These are phyloP conservation scores for Kodamaea lidongshanica DNA, from an alignment of 805 yeast species.

Conservation along the genomic window DNA sequence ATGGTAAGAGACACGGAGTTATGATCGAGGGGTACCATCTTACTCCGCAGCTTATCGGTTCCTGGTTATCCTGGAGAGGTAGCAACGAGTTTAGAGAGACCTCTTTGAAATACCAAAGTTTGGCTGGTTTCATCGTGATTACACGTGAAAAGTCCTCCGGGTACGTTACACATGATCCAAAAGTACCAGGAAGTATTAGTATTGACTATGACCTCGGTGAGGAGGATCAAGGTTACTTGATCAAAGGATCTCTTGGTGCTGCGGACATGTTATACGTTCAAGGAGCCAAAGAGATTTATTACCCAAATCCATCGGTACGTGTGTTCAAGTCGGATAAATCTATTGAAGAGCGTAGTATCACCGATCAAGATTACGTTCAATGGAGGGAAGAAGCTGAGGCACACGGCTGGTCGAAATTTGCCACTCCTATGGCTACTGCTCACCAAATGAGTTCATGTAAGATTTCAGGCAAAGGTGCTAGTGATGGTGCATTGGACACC, in stretches of 20 bases:
- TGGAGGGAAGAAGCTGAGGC: slow-evolving; percentile 27
- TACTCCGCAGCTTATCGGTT: slow-evolving; percentile 32
- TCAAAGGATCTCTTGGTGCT: slow-evolving; percentile 29
- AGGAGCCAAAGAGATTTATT: slow-evolving; percentile 41
- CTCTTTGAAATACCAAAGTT: slow-evolving; percentile 29
- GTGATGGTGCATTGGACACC: slow-evolving; percentile 20
- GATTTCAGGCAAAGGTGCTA: slow-evolving; percentile 22
- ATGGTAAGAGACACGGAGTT: slow-evolving; percentile 48
- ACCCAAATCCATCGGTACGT: slow-evolving; percentile 28
- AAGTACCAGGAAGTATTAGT: slow-evolving; percentile 25
- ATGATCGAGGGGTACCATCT: slow-evolving; percentile 45
- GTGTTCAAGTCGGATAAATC: slow-evolving; percentile 32
- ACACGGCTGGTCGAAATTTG: no score
- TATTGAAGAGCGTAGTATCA: slow-evolving; percentile 29
- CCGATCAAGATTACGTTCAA: slow-evolving; percentile 37
- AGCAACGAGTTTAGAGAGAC: slow-evolving; percentile 27
- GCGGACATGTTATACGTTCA: slow-evolving; percentile 42
- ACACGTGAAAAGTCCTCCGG: slow-evolving; percentile 43
- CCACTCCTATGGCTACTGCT: slow-evolving; percentile 22
- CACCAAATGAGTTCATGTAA: slow-evolving; percentile 26
- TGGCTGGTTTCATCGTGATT: slow-evolving; percentile 36
- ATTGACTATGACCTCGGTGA: slow-evolving; percentile 36
- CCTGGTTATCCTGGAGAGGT: slow-evolving; percentile 38
- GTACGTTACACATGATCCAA: slow-evolving; percentile 25
- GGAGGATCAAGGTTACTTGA: slow-evolving; percentile 36